Percentiles rank a stretch among this genome's conserved stretches.
These are phyloP conservation scores for Dissophora ornata DNA, from an alignment of 192 early-diverging fungal genomes.

Conservation along the genomic window DNA sequence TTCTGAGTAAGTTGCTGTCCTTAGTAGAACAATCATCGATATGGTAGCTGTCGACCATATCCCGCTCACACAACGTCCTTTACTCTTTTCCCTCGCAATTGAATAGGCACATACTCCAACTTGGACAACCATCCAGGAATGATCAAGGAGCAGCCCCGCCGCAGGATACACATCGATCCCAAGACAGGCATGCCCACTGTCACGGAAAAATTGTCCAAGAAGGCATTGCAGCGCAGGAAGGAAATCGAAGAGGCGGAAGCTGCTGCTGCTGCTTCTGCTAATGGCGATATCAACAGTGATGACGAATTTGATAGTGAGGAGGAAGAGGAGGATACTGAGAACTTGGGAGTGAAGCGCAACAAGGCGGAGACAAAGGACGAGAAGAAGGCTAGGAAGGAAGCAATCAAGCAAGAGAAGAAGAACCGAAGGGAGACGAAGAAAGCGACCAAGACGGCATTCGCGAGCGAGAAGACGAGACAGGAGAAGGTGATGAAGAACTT, in stretches of 20 bases:
- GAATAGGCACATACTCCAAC: conserved; percentile 83
- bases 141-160: conserved; percentile 73
- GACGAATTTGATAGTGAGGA: conserved; percentile 50
- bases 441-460: conserved; percentile 80
- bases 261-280: conserved; percentile 46
- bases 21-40: neutral
- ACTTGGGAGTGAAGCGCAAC: conserved; percentile 78
- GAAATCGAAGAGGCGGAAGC: conserved; percentile 21
- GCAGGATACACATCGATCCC: conserved; percentile 74
- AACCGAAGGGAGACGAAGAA: conserved; percentile 81
- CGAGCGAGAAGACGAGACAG: conserved; percentile 74
- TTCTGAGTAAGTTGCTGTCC: conserved; percentile 66
- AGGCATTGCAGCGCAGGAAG: conserved; percentile 40
- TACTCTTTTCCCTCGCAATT: too few species aligned
- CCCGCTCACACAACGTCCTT: too few species aligned
- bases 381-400: conserved; percentile 90
- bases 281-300: conserved; percentile 41
- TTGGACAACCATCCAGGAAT: conserved; percentile 91
- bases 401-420: conserved; percentile 85
- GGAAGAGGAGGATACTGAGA: conserved; percentile 61
- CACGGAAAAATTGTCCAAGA: conserved; percentile 59
- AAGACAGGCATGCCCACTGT: conserved; percentile 79
- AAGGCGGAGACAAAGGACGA: conserved; percentile 92
- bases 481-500: conserved; percentile 65
- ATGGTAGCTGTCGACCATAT: neutral